phyloP scores from a whole-genome alignment of 768 basidiomycete species.

The Paxillus rubicundulus region DNA sequence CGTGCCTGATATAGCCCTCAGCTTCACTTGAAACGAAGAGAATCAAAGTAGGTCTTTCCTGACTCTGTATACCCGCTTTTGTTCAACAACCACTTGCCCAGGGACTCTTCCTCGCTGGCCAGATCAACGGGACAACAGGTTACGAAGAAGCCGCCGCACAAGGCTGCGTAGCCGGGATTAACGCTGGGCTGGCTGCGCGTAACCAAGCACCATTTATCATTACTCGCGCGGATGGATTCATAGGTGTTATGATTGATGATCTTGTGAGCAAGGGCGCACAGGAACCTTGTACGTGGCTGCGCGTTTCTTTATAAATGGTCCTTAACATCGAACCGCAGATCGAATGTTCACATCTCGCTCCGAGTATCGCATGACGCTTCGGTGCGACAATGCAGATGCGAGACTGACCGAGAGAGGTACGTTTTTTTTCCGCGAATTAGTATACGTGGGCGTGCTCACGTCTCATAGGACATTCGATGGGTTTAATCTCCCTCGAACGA shows the following conservation, averaged over 20 bases:
- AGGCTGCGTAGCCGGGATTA: constrained; percentile 84
- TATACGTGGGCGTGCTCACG: not conserved
- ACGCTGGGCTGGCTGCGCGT: constrained; percentile 73
- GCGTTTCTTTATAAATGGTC: not conserved
- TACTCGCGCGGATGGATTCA: constrained; percentile 81
- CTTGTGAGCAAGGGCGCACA: constrained; percentile 84
- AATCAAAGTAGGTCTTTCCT: constrained; percentile 48
- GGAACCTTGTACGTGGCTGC: constrained; percentile 67
- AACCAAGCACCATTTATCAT: constrained; percentile 56
- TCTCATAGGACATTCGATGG: constrained; percentile 36
- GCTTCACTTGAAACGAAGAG: constrained; percentile 85
- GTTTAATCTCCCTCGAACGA: constrained; percentile 43
- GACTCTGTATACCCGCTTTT: not conserved
- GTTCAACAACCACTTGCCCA: constrained; percentile 19
- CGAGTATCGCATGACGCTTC: constrained; percentile 84
- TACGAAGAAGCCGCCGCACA: constrained; percentile 95
- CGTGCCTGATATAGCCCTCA: constrained; percentile 25
- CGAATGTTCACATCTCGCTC: constrained; percentile 93
- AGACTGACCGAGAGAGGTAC: constrained; percentile 76
- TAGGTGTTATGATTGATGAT: constrained; percentile 92
- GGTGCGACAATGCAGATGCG: constrained; percentile 87
- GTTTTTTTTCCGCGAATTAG: constrained; percentile 4
- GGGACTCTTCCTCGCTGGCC: constrained; percentile 86
- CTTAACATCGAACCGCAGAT: constrained; percentile 43
- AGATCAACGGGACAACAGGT: constrained; percentile 92